Conservation (phyloP, 2,329 filamentous ascomycete genomes). For the Alternaria infectoria region DNA sequence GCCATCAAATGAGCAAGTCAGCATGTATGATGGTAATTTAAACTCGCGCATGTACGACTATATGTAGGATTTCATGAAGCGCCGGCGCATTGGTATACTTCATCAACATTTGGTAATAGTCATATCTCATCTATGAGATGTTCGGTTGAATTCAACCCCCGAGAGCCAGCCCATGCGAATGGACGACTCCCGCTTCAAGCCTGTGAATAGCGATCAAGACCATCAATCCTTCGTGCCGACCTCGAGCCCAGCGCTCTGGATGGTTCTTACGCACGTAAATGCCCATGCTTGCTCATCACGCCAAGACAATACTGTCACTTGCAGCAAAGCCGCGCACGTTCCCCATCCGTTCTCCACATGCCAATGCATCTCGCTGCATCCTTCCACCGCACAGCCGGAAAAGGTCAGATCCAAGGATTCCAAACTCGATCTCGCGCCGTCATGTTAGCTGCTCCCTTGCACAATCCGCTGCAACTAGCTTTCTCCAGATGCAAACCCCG, state of each 20-base stretch:
- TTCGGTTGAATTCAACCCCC: background rate
- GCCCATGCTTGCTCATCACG: background rate
- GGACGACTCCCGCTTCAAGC: background rate
- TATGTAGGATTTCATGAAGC: background rate
- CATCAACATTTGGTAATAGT: background rate
- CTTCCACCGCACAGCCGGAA: background rate
- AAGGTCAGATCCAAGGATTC: background rate
- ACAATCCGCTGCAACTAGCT: background rate
- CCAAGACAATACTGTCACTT: background rate
- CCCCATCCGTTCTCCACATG: background rate
- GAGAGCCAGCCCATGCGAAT: background rate
- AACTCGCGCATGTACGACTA: background rate
- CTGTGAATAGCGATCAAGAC: background rate
- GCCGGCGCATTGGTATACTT: background rate
- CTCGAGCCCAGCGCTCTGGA: background rate
- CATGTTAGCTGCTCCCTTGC: background rate
- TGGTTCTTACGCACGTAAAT: background rate
- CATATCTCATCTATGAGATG: background rate
- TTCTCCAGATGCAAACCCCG: background rate
- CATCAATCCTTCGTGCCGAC: background rate
- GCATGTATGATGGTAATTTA: background rate
- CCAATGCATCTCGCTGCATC: background rate
- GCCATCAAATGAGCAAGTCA: slow-evolving; percentile 48
- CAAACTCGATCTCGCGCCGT: background rate
- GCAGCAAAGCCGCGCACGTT: background rate